A percentile compares a stretch with the other conserved stretches of the same genome.
Evolutionary conservation across 164 flowering plant genomes (phyloP).

Genomic region (Hamamelis virginiana): DNA sequence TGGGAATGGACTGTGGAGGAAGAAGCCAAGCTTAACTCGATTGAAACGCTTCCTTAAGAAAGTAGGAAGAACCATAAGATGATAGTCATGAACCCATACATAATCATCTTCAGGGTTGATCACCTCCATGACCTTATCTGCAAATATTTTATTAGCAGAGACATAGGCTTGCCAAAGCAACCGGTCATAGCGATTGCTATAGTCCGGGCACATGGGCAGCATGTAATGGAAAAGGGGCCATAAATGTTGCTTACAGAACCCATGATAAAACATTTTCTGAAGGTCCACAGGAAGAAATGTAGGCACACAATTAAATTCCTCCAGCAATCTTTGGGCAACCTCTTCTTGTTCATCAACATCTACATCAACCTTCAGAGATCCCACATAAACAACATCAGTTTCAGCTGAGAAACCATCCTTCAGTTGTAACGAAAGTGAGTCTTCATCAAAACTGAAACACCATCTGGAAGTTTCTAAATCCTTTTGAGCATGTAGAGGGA

Average conservation of each 20-base stretch:
- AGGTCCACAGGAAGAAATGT: constrained; percentile 46
- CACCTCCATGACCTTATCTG: constrained; percentile 48
- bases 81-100: constrained; percentile 56
- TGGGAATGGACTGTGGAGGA: constrained; percentile 54
- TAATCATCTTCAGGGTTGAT: constrained; percentile 44
- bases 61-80: constrained; percentile 48
- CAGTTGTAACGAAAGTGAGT: constrained; percentile 36
- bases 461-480: constrained; percentile 32
- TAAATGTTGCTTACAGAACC: constrained; percentile 52
- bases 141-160: constrained; percentile 46
- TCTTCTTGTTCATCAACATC: constrained; percentile 45
- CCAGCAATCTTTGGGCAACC: constrained; percentile 39
- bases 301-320: constrained; percentile 48
- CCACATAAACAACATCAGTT: constrained; percentile 37
- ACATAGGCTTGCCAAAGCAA: constrained; percentile 49
- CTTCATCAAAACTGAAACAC: constrained; percentile 45
- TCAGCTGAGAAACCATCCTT: constrained; percentile 40
- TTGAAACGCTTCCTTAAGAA: constrained; percentile 39
- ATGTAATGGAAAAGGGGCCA: constrained; percentile 61
- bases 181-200: constrained; percentile 37
- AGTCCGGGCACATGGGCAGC: constrained; percentile 41
- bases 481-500: constrained; percentile 36
- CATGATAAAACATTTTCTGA: constrained; percentile 41
- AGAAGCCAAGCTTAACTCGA: constrained; percentile 44
- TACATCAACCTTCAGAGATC: constrained; percentile 41